Conservation (phyloP, 148 eudicot genomes). For the Fagopyrum esculentum region DNA sequence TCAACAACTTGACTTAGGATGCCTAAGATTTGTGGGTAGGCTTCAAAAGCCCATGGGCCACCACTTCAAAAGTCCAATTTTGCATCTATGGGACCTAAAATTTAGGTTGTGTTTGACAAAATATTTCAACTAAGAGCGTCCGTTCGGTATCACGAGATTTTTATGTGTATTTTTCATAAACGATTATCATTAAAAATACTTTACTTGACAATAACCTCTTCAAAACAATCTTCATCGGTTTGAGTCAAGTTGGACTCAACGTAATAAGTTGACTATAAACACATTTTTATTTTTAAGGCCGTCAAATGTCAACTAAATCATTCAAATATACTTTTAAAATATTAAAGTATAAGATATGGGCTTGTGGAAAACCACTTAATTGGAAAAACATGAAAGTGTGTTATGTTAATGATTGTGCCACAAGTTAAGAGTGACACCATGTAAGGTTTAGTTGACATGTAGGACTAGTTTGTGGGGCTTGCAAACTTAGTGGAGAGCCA, state of each 20-base stretch:
- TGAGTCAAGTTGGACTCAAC: no score
- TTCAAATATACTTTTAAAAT: no score
- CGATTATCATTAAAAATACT: no score
- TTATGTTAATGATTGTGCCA: background rate
- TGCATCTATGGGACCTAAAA: background rate
- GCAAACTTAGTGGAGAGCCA: background rate
- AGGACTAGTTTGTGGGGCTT: background rate
- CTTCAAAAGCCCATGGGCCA: conserved; percentile 7
- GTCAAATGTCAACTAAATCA: no score
- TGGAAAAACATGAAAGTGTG: background rate
- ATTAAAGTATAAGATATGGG: background rate
- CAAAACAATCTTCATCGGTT: no score
- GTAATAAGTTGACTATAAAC: no score
- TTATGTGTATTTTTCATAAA: no score
- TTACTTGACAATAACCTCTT: no score
- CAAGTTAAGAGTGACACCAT: background rate
- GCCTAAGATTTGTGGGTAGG: background rate
- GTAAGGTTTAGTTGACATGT: background rate
- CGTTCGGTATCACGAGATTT: no score
- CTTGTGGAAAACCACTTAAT: background rate
- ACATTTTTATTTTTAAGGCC: no score
- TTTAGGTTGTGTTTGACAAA: background rate
- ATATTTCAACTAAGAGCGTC: no score
- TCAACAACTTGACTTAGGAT: background rate
- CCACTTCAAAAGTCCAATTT: conserved; percentile 7